Conservation (phyloP, 306 rosid genomes). For the Carpinus fangiana region DNA sequence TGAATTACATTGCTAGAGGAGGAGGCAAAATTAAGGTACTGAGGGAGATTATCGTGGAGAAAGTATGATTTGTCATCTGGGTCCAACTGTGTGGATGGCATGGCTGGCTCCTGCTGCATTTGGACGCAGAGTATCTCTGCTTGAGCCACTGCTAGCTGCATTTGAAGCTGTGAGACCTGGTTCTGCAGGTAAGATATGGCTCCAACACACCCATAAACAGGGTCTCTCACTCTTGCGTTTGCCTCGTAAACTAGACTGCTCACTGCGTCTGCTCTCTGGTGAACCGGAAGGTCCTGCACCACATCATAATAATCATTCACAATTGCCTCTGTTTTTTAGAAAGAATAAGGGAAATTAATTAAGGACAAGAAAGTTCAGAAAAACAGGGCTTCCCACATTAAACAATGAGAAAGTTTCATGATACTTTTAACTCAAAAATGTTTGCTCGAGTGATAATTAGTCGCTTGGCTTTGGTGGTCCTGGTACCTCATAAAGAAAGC, state of each 20-base stretch:
- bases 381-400: neutral
- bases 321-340: neutral
- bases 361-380: neutral
- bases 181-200: slow-evolving; percentile 77
- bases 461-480: too few species aligned
- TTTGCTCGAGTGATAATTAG: too few species aligned
- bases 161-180: slow-evolving; percentile 85
- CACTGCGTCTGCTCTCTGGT: slow-evolving; percentile 89
- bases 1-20: slow-evolving; percentile 57
- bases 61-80: slow-evolving; percentile 39
- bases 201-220: slow-evolving; percentile 92
- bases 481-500: too few species aligned
- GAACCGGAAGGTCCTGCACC: slow-evolving; percentile 70
- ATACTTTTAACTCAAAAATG: too few species aligned
- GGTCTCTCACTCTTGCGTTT: slow-evolving; percentile 87
- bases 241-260: slow-evolving; percentile 94
- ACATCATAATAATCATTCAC: neutral
- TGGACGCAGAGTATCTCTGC: slow-evolving; percentile 88
- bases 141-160: slow-evolving; percentile 91
- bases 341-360: neutral
- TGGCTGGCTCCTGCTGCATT: slow-evolving; percentile 63
- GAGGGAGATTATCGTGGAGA: slow-evolving; percentile 47
- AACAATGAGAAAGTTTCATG: too few species aligned
- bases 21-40: slow-evolving; percentile 48
- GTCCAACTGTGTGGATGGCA: slow-evolving; percentile 30